A percentile compares a stretch with the other conserved stretches of the same genome.
Conservation (phyloP, 2,329 filamentous ascomycete species). For the Aaosphaeria arxii region DNA sequence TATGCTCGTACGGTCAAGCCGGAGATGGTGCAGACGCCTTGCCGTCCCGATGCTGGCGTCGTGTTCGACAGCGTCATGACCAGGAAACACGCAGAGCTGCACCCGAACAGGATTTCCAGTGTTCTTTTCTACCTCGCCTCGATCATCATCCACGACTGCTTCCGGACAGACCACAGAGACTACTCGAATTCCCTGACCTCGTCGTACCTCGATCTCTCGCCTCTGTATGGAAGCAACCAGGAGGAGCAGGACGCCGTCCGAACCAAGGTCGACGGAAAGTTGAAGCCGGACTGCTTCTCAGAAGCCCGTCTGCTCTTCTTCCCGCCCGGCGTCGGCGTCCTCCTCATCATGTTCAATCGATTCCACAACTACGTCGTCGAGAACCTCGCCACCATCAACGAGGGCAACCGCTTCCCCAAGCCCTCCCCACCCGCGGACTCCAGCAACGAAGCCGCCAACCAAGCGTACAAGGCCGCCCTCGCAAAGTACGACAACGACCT, state of each 20-base stretch:
- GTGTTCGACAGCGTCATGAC: conserved; percentile 68
- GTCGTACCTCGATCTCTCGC: conserved; percentile 71
- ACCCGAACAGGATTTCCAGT: conserved; percentile 70
- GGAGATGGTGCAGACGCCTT: conserved; percentile 54
- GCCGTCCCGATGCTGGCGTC: conserved; percentile 62
- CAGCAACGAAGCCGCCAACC: conserved; percentile 42
- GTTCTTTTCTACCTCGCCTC: conserved; percentile 74
- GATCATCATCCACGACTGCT: conserved; percentile 62
- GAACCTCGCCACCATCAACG: conserved; percentile 81
- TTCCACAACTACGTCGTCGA: conserved; percentile 87
- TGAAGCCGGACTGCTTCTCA: conserved; percentile 70
- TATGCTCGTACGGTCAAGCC: conserved; percentile 68
- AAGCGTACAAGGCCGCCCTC: conserved; percentile 32
- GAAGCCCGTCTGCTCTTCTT: conserved; percentile 64
- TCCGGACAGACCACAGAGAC: conserved; percentile 63
- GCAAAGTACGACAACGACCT: conserved; percentile 45
- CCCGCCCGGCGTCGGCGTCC: conserved; percentile 64
- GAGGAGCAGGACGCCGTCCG: conserved; percentile 64
- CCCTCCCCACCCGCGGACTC: conserved; percentile 44
- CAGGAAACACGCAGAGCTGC: conserved; percentile 59
- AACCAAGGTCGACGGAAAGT: conserved; percentile 62
- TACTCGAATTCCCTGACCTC: conserved; percentile 64
- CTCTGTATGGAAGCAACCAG: conserved; percentile 70
- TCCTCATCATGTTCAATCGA: conserved; percentile 65
- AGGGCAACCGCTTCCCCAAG: conserved; percentile 71